Conservation (phyloP, 345 rosid genomes). For the Triadica sebifera region DNA sequence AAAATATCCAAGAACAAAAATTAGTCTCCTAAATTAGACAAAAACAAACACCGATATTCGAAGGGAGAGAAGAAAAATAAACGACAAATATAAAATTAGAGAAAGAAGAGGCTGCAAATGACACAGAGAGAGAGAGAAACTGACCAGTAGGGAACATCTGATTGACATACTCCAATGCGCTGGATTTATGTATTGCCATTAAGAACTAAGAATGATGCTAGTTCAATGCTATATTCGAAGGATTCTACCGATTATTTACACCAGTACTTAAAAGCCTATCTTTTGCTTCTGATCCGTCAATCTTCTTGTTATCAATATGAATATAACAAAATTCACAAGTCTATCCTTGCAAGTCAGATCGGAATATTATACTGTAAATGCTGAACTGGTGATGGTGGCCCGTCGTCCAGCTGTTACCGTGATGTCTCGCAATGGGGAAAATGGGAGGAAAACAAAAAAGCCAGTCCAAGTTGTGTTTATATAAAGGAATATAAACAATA, state of each 20-base stretch:
- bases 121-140: neutral
- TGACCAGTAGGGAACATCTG: constrained; percentile 99
- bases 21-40: neutral
- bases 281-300: neutral
- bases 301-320: neutral
- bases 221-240: neutral
- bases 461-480: too few species aligned
- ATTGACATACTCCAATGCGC: constrained; percentile 92
- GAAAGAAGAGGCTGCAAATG: neutral
- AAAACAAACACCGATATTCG: neutral
- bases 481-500: too few species aligned
- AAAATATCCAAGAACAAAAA: neutral
- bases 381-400: neutral
- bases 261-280: neutral
- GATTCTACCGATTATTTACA: neutral
- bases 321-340: neutral
- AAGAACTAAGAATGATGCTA: neutral
- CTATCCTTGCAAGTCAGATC: neutral
- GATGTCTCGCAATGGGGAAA: too few species aligned
- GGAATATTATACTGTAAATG: neutral
- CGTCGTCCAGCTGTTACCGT: neutral
- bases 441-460: neutral
- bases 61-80: neutral
- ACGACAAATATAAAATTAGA: too few species aligned
- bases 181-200: constrained; percentile 71